Evolutionary conservation across 768 basidiomycete species (phyloP).

Genomic region (Porphyrellus cyaneotinctus): DNA sequence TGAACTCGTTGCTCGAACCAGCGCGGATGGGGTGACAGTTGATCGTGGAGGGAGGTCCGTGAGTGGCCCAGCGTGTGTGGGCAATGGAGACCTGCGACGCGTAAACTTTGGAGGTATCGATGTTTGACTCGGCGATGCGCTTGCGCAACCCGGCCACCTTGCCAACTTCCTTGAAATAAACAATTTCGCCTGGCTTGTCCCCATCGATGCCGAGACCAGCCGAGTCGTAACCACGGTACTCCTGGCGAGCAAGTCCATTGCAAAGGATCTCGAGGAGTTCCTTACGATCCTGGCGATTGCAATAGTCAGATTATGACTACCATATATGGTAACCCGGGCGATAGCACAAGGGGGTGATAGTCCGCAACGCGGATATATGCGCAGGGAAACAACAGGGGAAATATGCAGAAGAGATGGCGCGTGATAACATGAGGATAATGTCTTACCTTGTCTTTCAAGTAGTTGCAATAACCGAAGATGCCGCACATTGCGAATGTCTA

Average conservation of each 20-base stretch:
- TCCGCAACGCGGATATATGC: slow-evolving; percentile 9
- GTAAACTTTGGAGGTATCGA: slow-evolving; percentile 75
- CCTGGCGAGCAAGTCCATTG: slow-evolving; percentile 88
- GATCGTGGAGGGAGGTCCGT: slow-evolving; percentile 79
- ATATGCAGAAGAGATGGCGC: neutral
- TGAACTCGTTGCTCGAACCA: slow-evolving; percentile 78
- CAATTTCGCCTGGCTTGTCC: slow-evolving; percentile 69
- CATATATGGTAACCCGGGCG: slow-evolving; percentile 16
- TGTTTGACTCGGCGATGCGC: slow-evolving; percentile 66
- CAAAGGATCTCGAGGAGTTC: slow-evolving; percentile 88
- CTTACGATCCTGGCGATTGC: slow-evolving; percentile 63
- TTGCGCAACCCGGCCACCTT: slow-evolving; percentile 93
- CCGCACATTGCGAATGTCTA: slow-evolving; percentile 67
- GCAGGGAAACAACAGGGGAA: neutral
- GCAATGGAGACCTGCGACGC: slow-evolving; percentile 93
- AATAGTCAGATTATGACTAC: slow-evolving; percentile 16
- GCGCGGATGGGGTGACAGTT: slow-evolving; percentile 97
- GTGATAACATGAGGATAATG: neutral
- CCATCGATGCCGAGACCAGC: slow-evolving; percentile 91
- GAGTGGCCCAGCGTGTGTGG: slow-evolving; percentile 99
- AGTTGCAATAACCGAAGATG: slow-evolving; percentile 96
- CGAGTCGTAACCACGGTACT: slow-evolving; percentile 98
- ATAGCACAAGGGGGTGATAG: neutral
- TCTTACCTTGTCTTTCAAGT: slow-evolving; percentile 87
- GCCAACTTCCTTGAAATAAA: slow-evolving; percentile 97